Evolutionary conservation across 345 rosid species (phyloP).

Genomic region (Orychophragmus violaceus): DNA sequence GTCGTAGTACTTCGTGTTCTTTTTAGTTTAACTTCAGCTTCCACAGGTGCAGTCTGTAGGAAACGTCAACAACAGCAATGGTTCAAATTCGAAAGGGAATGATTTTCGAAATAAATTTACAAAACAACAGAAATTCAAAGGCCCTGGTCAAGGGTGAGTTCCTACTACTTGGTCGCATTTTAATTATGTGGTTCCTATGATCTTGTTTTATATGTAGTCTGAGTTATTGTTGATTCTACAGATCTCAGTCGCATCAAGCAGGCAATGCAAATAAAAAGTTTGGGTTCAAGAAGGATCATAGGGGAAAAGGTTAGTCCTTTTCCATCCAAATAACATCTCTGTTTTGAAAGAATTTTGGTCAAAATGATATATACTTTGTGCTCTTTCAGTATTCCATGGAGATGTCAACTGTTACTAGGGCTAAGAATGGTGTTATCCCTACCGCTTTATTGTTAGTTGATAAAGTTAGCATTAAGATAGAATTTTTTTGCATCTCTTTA

Average conservation of each 20-base stretch:
- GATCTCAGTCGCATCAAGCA: conserved; percentile 40
- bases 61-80: conserved; percentile 14
- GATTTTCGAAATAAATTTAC: conserved; percentile 35
- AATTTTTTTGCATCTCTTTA: not conserved
- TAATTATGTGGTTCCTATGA: not conserved
- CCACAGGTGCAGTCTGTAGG: conserved; percentile 37
- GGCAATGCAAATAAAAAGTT: conserved; percentile 46
- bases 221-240: conserved; percentile 43
- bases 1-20: not conserved
- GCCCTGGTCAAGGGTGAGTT: conserved; percentile 41
- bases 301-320: conserved; percentile 47
- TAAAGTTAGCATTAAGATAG: not conserved
- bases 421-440: not conserved
- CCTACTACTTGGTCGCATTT: not conserved
- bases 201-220: conserved; percentile 21
- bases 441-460: not conserved
- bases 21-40: conserved; percentile 11
- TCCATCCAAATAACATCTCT: not conserved
- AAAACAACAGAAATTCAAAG: conserved; percentile 31
- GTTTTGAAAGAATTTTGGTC: not conserved
- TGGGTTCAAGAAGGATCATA: conserved; percentile 34
- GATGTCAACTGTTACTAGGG: not conserved
- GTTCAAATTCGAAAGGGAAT: conserved; percentile 31
- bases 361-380: not conserved
- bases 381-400: not conserved